Evolutionary conservation across 306 rosid genomes (phyloP), one percentile per base, ranked within the genome.

Genomic region (Vigna radiata): DNA sequence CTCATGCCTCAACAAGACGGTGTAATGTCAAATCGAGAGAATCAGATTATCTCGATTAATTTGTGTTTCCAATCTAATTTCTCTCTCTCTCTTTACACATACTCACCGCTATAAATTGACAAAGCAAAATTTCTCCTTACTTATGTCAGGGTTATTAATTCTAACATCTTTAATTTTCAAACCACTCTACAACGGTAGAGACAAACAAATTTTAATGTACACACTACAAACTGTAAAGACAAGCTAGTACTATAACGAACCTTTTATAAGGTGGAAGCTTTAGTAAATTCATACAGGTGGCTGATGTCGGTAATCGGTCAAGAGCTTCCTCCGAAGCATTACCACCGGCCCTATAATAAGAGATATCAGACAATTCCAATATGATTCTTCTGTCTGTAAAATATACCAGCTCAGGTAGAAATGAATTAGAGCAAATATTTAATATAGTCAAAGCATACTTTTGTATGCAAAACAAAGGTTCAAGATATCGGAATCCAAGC

Each of bases 181-280:
- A 36, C 53, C 37, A 48, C 47, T 48, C 16, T 23, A 48, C 19
- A 47, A 25, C 47, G 17, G 64, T 10, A 70, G 17, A 59, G 43
- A 53, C 44, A 53, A 49, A 17, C n/a, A n/a, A n/a, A n/a, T n/a
- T n/a, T n/a, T n/a, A n/a, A n/a, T n/a, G n/a, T n/a, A n/a, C n/a
- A n/a, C n/a, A n/a, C 19, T 33, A 75, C 73, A 77, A 75, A 81
- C 44, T 37, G 68, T 59, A 50, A 80, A 67, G 49, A 61, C 27
- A 85, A 58, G 67, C 23, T 25, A 65, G 75, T 65, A 85, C 36
- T 18, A 64, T 72, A 69, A 85, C 91, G 68, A 84, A 95, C 99
- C 99, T 95, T 76, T 89, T 85, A 79, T 95, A 95, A 36, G 99
- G 97, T 43, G 99, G 99, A 85, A 95, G 97, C 92, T 95, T 95